A percentile compares a stretch with the other conserved stretches of the same genome.
These are phyloP conservation scores for Sordaria brevicollis DNA, from an alignment of 495 filamentous ascomycete genomes.

Conservation along the genomic window DNA sequence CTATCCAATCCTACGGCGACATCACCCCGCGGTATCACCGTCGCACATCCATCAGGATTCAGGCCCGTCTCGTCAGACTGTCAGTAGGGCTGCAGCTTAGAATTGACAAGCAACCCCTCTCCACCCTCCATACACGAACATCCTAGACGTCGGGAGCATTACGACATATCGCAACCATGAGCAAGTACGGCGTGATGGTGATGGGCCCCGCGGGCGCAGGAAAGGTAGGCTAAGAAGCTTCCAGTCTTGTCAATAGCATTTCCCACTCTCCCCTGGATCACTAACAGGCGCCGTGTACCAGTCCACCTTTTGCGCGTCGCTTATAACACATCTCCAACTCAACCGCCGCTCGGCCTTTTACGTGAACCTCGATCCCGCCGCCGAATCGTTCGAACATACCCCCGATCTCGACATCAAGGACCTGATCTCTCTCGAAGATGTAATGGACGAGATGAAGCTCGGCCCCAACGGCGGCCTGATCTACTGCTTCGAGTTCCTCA, in stretches of 20 bases:
- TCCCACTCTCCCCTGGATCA: background rate
- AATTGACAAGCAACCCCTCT: background rate
- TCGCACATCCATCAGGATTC: background rate
- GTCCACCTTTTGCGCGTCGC: conserved; percentile 87
- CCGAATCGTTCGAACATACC: conserved; percentile 81
- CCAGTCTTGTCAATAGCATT: background rate
- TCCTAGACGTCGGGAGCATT: background rate
- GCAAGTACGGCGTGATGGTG: conserved; percentile 86
- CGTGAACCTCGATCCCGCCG: conserved; percentile 95
- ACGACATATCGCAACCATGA: conserved; percentile 54
- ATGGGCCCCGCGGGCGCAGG: conserved; percentile 88
- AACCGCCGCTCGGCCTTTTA: conserved; percentile 86
- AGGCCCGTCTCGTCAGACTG: too few relatives aligned
- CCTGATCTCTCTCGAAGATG: conserved; percentile 89
- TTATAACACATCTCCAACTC: conserved; percentile 84
- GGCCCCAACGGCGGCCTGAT: conserved; percentile 95
- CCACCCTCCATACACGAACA: background rate
- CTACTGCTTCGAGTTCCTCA: conserved; percentile 94
- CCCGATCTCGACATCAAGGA: conserved; percentile 97
- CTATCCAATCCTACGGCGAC: background rate
- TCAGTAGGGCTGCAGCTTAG: background rate
- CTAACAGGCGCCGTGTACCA: conserved; percentile 23
- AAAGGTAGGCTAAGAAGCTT: conserved; percentile 45
- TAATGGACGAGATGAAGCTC: conserved; percentile 92
- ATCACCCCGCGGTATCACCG: background rate